These are phyloP conservation scores for Aspergillus glaucus DNA, from an alignment of 2,329 filamentous ascomycete genomes.

Conservation along the genomic window DNA sequence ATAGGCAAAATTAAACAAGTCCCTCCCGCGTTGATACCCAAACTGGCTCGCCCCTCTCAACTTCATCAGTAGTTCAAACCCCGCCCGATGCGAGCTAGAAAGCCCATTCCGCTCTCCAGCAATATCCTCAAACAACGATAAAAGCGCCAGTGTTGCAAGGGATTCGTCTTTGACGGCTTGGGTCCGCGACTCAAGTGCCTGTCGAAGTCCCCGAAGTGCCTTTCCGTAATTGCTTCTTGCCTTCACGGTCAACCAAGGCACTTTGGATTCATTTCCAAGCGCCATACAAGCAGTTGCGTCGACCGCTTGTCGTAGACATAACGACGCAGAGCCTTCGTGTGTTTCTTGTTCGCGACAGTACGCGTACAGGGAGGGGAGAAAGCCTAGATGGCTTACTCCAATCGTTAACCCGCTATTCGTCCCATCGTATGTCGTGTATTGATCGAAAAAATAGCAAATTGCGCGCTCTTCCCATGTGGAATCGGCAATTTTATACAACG, in stretches of 20 bases:
- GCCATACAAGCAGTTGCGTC: constrained; percentile 31
- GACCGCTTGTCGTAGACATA: constrained; percentile 28
- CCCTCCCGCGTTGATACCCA: constrained; percentile 24
- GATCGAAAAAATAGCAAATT: constrained; percentile 37
- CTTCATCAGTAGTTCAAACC: constrained; percentile 30
- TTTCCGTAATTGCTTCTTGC: constrained; percentile 27
- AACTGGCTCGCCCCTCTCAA: constrained; percentile 26
- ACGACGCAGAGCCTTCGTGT: constrained; percentile 12
- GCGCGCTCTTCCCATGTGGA: constrained; percentile 32
- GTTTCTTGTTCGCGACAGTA: constrained; percentile 16
- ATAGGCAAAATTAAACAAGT: constrained; percentile 33
- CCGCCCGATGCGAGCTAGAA: constrained; percentile 30
- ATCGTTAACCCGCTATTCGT: constrained; percentile 14
- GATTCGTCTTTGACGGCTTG: constrained; percentile 32
- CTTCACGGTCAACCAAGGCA: constrained; percentile 19
- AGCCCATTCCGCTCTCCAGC: constrained; percentile 30
- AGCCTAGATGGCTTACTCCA: constrained; percentile 29
- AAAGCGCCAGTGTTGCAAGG: constrained; percentile 30
- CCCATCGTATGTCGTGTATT: constrained; percentile 26
- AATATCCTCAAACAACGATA: constrained; percentile 36
- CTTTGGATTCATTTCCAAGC: constrained; percentile 24
- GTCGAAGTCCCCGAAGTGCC: constrained; percentile 24
- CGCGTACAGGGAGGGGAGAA: constrained; percentile 31
- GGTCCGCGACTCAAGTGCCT: constrained; percentile 22
- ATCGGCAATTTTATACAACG: constrained; percentile 19